Conservation (phyloP, 2,329 filamentous ascomycete species). For the Claviceps quebecensis region DNA sequence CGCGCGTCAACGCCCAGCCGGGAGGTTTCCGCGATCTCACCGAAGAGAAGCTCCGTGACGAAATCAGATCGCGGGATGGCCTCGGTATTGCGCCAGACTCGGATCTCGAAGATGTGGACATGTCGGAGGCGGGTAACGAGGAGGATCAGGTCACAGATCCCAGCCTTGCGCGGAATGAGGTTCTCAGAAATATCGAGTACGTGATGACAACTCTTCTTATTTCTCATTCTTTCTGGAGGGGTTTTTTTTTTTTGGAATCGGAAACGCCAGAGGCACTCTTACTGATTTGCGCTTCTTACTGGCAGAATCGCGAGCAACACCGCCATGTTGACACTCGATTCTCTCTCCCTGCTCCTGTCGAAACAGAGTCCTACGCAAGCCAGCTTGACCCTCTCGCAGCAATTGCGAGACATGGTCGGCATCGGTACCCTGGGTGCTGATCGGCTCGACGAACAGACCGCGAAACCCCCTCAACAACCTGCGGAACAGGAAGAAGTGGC, state of each 20-base stretch:
- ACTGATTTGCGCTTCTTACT: neutral
- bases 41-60: conserved; percentile 55
- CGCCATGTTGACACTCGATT: conserved; percentile 60
- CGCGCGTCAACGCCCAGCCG: conserved; percentile 62
- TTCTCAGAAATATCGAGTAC: conserved; percentile 45
- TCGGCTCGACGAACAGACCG: conserved; percentile 45
- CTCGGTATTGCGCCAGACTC: conserved; percentile 25
- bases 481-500: conserved; percentile 43
- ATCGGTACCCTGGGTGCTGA: conserved; percentile 61
- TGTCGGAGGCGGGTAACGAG: conserved; percentile 31
- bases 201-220: conserved; percentile 9
- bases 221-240: neutral
- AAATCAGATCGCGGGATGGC: conserved; percentile 39
- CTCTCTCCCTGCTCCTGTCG: conserved; percentile 70
- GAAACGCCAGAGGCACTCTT: neutral
- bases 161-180: conserved; percentile 42
- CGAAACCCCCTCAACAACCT: conserved; percentile 35
- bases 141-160: conserved; percentile 29
- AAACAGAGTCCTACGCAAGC: conserved; percentile 63
- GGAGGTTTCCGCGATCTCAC: conserved; percentile 72
- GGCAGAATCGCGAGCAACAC: conserved; percentile 32
- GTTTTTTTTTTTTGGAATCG: neutral
- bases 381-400: conserved; percentile 53
- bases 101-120: conserved; percentile 30
- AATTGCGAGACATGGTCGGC: conserved; percentile 56